Evolutionary conservation across 164 flowering plant species (phyloP), one percentile per base, ranked within the genome.

Genomic region (Tinospora cordifolia): DNA sequence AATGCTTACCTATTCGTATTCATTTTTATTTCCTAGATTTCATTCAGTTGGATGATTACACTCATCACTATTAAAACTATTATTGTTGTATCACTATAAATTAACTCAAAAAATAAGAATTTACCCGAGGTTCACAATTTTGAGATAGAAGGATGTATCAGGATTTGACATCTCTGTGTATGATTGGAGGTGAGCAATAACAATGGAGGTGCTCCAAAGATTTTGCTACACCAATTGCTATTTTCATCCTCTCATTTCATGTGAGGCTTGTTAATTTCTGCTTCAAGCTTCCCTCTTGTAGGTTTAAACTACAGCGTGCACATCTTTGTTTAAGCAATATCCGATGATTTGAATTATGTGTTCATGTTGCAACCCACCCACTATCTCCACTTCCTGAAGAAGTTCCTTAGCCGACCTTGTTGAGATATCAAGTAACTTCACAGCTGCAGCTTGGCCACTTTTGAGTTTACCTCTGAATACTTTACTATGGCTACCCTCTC

Each of bases 161-260:
- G 60, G 86, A 81, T 62, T 80, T 83, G 38, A 84, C 74, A 68
- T 79, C 79, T 66, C 81, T 74, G 69, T 84, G 85, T 39, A 83
- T 75, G 69, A 83, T 73, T 0, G 85, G 83, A 74, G 84, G 84
- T 22, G 70, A 66, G 70, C 80, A 74, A 72, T 74, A 71, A 77
- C 83, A 77, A 67, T 79, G 86, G 60, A 84, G 83, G 72, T 75
- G 77, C 6, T 74, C 81, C 63, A 84, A 66, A 8, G 85, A 85
- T 79, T 78, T 84, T 1, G 84, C 87, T 49, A 81, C 74, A 13
- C 83, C 83, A 69, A 81, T 68, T 12, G 87, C 85, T 51, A 83
- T 67, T 6, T 49, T 69, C 80, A 81, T 67, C 65, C 83, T 79
- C 71, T 81, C 84, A 19, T 62, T 75, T 83, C 85, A 84, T 47